Base-by-base conservation (phyloP, 2,329 filamentous ascomycete species). In the Calonectria honghensis region DNA sequence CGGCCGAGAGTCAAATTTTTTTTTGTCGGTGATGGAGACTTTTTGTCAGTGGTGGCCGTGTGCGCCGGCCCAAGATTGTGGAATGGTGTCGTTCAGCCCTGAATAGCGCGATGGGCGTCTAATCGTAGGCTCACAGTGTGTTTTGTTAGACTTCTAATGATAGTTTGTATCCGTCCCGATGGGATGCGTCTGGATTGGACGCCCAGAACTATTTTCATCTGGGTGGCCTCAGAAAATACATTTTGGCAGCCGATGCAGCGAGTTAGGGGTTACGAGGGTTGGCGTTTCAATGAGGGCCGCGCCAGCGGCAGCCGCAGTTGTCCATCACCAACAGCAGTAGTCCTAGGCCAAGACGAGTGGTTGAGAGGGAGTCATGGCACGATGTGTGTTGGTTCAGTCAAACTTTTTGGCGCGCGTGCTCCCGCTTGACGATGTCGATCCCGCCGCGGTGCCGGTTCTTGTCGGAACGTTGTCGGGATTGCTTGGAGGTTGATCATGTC, bases 221-320 rank as follows among this genome's bases (percentile, higher is more conserved):
- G 41, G 67, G 67, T 51, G 59, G 70, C 61, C 66, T 50, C 73
- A 72, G 61, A 66, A 68, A 73, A 72, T 75, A 52, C 67, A 72
- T 45, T 48, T 48, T 63, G 29, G 70, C 39, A 45, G 16, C 16
- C 37, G 51, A 63, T 64, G 52, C 13, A 63, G 24, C 57, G 59
- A 18, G 24, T 29, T 66, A 27, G 27, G 54, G 35, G 39, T 27
- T 29, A 32, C 35, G 31, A 48, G 65, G 31, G 50, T 9, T 32
- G 52, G 31, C 24, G 79, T 80, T 80, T 80, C 79, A 80, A 75
- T 59, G 45, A 11, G 51, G 78, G 79, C 71, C 79, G 78, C 79
- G 68, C 73, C 71, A 71, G 73, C 50, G 48, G 64, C 64, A 72
- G 51, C 79, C 77, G 50, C 68, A 71, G 32, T 37, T 32, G 63